These are phyloP conservation scores for Paraleonurus japonicus DNA, from an alignment of 257 asterid species.

Conservation along the genomic window DNA sequence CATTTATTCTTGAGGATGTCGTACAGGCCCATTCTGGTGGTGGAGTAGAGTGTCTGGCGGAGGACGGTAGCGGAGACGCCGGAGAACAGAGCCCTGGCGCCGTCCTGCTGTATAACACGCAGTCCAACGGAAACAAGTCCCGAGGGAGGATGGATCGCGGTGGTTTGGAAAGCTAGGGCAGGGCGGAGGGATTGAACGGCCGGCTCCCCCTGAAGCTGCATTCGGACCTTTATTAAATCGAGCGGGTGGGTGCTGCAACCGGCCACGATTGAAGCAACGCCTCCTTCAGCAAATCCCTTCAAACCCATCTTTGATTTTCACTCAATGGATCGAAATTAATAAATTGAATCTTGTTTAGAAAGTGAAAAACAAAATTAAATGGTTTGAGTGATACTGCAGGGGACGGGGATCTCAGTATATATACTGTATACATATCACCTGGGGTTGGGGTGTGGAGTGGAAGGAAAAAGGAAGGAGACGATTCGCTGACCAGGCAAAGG, in stretches of 20 bases:
- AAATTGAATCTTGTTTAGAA: too few species aligned
- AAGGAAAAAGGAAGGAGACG: slow-evolving; percentile 1
- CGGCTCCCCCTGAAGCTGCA: slow-evolving; percentile 64
- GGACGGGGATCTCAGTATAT: not conserved
- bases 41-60: slow-evolving; percentile 60
- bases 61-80: slow-evolving; percentile 75
- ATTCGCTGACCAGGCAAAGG: not conserved
- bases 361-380: too few species aligned
- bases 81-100: slow-evolving; percentile 53
- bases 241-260: slow-evolving; percentile 66
- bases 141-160: slow-evolving; percentile 29
- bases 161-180: slow-evolving; percentile 35
- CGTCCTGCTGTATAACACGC: slow-evolving; percentile 51
- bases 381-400: not conserved
- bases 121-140: slow-evolving; percentile 53
- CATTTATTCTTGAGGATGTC: slow-evolving; percentile 61
- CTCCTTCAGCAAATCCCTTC: slow-evolving; percentile 65
- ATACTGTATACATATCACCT: too few species aligned
- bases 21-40: slow-evolving; percentile 71
- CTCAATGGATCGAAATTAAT: not conserved
- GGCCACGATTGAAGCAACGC: slow-evolving; percentile 61
- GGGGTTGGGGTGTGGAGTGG: not conserved
- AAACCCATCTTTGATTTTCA: slow-evolving; percentile 23
- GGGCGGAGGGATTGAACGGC: slow-evolving; percentile 40
- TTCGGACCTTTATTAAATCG: slow-evolving; percentile 55